These are phyloP conservation scores for Tricladium varicosporioides DNA, from an alignment of 2,329 filamentous ascomycete species.

Conservation along the genomic window DNA sequence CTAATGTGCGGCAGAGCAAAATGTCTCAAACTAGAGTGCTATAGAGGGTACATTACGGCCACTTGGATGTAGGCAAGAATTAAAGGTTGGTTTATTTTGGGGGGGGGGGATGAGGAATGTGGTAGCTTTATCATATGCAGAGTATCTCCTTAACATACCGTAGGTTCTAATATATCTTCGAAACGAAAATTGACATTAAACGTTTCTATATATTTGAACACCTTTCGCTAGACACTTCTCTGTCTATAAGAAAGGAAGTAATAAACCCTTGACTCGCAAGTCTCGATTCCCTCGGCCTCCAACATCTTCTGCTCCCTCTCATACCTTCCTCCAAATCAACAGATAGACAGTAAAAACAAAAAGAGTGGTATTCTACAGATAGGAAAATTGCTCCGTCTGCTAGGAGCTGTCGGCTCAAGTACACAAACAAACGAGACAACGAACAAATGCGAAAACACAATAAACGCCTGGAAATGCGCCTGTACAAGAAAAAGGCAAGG, in stretches of 20 bases:
- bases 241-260: background rate
- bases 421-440: background rate
- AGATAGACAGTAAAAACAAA: background rate
- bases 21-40: too few species aligned
- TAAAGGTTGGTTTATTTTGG: too few species aligned
- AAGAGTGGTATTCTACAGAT: slow-evolving; percentile 15
- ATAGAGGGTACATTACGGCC: too few species aligned
- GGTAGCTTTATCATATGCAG: too few species aligned
- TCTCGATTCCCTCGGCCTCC: background rate
- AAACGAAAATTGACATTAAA: slow-evolving; percentile 24
- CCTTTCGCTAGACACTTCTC: background rate
- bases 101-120: too few species aligned
- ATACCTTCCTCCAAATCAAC: slow-evolving; percentile 5
- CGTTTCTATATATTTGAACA: slow-evolving; percentile 17
- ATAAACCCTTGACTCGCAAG: slow-evolving; percentile 1
- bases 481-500: background rate
- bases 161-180: background rate
- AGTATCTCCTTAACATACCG: too few species aligned
- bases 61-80: too few species aligned
- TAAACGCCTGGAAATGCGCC: background rate
- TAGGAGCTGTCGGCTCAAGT: too few species aligned
- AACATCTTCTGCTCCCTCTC: background rate
- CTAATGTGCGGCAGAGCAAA: too few species aligned
- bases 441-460: background rate
- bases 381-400: background rate